phyloP scores from a whole-genome alignment of 202 grass and related monocot genomes.

The Saccharum hybrid region DNA sequence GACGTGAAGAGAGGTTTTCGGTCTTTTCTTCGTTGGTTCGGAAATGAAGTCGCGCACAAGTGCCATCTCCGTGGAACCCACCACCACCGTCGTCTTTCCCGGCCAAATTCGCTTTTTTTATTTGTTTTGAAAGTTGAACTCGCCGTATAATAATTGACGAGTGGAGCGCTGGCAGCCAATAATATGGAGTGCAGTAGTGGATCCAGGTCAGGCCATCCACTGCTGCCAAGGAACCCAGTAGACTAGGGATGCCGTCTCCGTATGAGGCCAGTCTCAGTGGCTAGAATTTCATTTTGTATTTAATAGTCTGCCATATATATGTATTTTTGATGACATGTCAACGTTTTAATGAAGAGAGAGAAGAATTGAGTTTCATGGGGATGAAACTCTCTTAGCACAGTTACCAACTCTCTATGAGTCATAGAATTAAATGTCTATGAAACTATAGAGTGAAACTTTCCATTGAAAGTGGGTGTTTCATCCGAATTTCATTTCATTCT shows the following conservation, averaged over 20 bases:
- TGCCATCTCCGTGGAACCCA: neutral
- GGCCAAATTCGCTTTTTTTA: neutral
- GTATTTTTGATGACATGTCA: too few relatives aligned
- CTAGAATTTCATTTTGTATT: too few relatives aligned
- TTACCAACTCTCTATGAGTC: too few relatives aligned
- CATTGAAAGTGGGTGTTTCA: too few relatives aligned
- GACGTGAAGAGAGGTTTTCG: slow-evolving; percentile 26
- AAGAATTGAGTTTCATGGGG: too few relatives aligned
- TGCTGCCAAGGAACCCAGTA: neutral
- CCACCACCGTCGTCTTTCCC: slow-evolving; percentile 7
- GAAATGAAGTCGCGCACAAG: slow-evolving; percentile 11
- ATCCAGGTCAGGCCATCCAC: slow-evolving; percentile 31
- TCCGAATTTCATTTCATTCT: too few relatives aligned
- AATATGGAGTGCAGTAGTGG: neutral
- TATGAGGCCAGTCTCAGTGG: too few relatives aligned
- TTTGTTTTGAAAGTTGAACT: neutral
- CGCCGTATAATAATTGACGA: neutral
- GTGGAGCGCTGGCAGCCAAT: slow-evolving; percentile 30
- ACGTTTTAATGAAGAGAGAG: too few relatives aligned
- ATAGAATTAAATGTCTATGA: too few relatives aligned
- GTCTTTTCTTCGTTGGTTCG: neutral
- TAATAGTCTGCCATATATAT: too few relatives aligned
- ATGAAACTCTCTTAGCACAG: too few relatives aligned
- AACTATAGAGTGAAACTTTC: too few relatives aligned
- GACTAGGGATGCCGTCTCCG: neutral